Evolutionary conservation across 371 early-diverging fungal genomes (phyloP).

Genomic region (Rhizopus stolonifer): DNA sequence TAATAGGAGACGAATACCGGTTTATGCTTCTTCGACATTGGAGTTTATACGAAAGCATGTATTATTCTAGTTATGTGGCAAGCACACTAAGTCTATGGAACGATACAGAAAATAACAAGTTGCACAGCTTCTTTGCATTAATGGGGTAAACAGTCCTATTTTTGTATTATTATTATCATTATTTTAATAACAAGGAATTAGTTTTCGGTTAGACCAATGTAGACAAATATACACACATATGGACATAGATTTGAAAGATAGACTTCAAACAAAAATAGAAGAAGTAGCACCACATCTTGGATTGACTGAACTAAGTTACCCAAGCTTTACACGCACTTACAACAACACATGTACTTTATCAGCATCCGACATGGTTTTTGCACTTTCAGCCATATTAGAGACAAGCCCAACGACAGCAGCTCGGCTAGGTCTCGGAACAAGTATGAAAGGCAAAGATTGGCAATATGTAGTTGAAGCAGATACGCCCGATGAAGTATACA

Average conservation of each 20-base stretch:
- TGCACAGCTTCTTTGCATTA: constrained; percentile 81
- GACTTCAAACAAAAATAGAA: constrained; percentile 64
- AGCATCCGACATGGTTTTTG: constrained; percentile 82
- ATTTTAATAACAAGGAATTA: constrained; percentile 24
- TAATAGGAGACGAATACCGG: constrained; percentile 69
- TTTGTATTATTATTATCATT: neutral
- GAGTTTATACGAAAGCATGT: constrained; percentile 86
- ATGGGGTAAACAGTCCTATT: constrained; percentile 66
- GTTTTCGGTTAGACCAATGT: constrained; percentile 69
- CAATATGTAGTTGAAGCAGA: neutral
- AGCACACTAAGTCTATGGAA: constrained; percentile 86
- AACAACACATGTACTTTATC: constrained; percentile 76
- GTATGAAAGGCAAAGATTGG: constrained; percentile 33
- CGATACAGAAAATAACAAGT: constrained; percentile 72
- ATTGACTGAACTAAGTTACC: constrained; percentile 71
- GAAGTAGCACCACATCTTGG: constrained; percentile 77
- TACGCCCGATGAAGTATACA: neutral
- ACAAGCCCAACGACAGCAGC: constrained; percentile 50
- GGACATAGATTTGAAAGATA: constrained; percentile 71
- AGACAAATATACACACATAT: constrained; percentile 77
- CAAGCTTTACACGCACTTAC: constrained; percentile 78
- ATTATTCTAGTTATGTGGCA: constrained; percentile 81
- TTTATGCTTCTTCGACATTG: constrained; percentile 90
- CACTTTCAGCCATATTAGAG: constrained; percentile 76
- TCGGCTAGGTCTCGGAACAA: constrained; percentile 31